A percentile compares a stretch with the other conserved stretches of the same genome.
phyloP scores from a whole-genome alignment of 2,329 filamentous ascomycete species.

The Pyrenophora tritici-repentis region DNA sequence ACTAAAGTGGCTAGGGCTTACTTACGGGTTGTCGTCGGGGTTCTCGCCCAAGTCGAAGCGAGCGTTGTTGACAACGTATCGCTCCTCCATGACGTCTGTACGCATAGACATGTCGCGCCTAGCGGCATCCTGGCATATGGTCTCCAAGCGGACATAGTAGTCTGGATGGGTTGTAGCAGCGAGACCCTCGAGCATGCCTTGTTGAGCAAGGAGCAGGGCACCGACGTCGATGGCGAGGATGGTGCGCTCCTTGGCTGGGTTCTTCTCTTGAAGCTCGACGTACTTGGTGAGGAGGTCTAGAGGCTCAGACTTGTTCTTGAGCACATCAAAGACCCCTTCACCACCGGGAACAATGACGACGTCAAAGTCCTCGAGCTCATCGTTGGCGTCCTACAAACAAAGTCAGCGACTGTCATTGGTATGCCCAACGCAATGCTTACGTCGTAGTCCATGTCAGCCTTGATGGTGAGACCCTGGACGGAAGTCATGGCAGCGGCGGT shows the following conservation, averaged over 20 bases:
- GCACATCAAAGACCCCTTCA: constrained; percentile 61
- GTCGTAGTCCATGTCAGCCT: constrained; percentile 76
- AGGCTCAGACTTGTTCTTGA: constrained; percentile 66
- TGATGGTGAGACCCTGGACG: constrained; percentile 69
- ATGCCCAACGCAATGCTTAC: not conserved
- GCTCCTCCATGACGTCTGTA: constrained; percentile 81
- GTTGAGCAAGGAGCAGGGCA: constrained; percentile 74
- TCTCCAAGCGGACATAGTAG: constrained; percentile 79
- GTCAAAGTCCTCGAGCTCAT: constrained; percentile 75
- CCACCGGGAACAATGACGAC: constrained; percentile 79
- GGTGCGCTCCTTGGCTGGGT: constrained; percentile 79
- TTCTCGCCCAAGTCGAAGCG: constrained; percentile 80
- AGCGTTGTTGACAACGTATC: constrained; percentile 90
- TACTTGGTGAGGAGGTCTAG: constrained; percentile 75
- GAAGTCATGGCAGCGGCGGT: constrained; percentile 55
- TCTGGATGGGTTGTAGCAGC: constrained; percentile 84
- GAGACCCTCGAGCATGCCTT: constrained; percentile 77
- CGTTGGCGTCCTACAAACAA: constrained; percentile 65
- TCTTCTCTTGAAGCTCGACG: constrained; percentile 77
- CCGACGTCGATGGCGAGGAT: constrained; percentile 81
- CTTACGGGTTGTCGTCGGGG: constrained; percentile 70
- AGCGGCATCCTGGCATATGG: constrained; percentile 74
- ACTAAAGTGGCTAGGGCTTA: not conserved
- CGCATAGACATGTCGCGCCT: constrained; percentile 73
- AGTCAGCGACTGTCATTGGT: not conserved